Evolutionary conservation across 1,284 basidiomycete species (phyloP).

Genomic region (Earliella scabrosa): DNA sequence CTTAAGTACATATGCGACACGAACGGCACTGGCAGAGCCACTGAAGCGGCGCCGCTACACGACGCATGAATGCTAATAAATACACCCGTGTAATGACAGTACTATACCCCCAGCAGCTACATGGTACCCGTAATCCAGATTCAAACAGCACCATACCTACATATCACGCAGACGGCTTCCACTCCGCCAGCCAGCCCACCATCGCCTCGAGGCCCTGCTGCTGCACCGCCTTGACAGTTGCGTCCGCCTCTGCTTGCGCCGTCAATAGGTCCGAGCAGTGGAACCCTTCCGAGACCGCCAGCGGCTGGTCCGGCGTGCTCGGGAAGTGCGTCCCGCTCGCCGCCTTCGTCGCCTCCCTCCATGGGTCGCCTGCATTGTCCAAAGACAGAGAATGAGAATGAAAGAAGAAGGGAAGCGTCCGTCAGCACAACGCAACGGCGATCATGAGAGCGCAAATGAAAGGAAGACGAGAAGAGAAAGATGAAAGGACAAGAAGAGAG

Average conservation of each 20-base stretch:
- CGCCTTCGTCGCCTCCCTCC: constrained; percentile 71
- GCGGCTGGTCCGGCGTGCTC: constrained; percentile 58
- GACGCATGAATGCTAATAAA: too few species aligned
- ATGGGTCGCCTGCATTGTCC: constrained; percentile 58
- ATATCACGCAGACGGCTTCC: constrained; percentile 2
- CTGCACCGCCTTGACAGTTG: constrained; percentile 59
- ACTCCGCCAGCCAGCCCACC: constrained; percentile 56
- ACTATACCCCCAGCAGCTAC: not conserved
- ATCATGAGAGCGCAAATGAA: too few species aligned
- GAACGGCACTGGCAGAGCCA: too few species aligned
- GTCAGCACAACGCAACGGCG: not conserved
- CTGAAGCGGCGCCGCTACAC: too few species aligned
- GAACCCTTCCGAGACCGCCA: constrained; percentile 63
- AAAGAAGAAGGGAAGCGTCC: not conserved
- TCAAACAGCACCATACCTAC: too few species aligned
- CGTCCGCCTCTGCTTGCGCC: constrained; percentile 46
- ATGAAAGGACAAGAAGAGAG: too few species aligned
- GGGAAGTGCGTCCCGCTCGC: constrained; percentile 51
- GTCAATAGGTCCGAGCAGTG: constrained; percentile 66
- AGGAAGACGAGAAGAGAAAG: too few species aligned
- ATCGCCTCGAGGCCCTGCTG: constrained; percentile 46
- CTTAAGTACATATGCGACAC: too few species aligned
- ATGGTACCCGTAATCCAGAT: not conserved
- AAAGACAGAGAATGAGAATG: not conserved
- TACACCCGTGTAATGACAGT: too few species aligned